Conservation (phyloP, 768 basidiomycete species). For the Mycena albidolilacea region DNA sequence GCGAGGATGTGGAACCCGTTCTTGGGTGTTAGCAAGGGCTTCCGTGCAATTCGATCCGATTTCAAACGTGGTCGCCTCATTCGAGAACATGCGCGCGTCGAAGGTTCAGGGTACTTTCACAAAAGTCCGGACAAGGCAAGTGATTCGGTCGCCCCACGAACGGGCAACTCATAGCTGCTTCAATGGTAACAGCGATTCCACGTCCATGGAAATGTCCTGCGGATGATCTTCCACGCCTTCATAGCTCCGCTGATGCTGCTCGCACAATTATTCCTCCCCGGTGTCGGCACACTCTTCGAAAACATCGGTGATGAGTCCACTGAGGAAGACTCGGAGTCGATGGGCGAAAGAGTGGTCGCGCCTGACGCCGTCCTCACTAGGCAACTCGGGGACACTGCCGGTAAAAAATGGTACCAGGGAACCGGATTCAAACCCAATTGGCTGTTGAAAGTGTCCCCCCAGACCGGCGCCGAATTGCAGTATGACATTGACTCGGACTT, state of each 20-base stretch:
- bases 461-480: neutral
- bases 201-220: neutral
- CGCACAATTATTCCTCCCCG: neutral
- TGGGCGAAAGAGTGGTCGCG: neutral
- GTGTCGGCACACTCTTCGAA: neutral
- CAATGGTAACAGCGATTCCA: conserved; percentile 4
- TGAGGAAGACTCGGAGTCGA: neutral
- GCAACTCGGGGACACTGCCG: neutral
- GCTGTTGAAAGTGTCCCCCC: too few relatives aligned
- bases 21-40: neutral
- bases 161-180: neutral
- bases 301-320: neutral
- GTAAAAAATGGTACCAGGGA: too few relatives aligned
- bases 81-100: neutral
- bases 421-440: too few relatives aligned
- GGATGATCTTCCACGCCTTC: neutral
- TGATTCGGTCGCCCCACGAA: neutral
- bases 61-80: conserved; percentile 9
- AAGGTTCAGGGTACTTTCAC: conserved; percentile 10
- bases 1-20: too few relatives aligned
- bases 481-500: neutral
- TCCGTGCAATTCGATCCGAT: conserved; percentile 1
- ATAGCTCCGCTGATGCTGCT: neutral
- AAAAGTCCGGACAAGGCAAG: conserved; percentile 7
- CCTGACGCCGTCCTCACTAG: neutral